Conservation (phyloP, 2,329 filamentous ascomycete genomes). For the Fusarium armeniacum region DNA sequence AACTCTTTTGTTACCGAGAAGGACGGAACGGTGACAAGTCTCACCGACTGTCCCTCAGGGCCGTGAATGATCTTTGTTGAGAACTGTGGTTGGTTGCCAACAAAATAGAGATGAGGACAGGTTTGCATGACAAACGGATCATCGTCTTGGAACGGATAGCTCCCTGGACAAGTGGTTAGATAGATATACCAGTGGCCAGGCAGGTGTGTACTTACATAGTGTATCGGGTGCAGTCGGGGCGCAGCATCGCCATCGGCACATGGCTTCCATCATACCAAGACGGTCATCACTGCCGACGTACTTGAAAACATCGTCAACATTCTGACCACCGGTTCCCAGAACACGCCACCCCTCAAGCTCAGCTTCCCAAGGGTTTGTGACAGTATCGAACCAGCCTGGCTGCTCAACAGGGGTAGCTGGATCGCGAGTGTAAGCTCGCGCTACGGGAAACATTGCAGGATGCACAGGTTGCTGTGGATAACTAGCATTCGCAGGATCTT, state of each 20-base stretch:
- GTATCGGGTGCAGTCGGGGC: conserved; percentile 98
- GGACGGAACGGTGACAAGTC: conserved; percentile 85
- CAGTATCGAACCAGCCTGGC: conserved; percentile 84
- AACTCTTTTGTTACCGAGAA: conserved; percentile 85
- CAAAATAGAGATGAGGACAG: conserved; percentile 93
- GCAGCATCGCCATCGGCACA: conserved; percentile 90
- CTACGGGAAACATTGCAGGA: conserved; percentile 86
- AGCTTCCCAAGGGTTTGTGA: conserved; percentile 94
- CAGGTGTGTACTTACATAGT: conserved; percentile 74
- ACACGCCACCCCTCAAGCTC: conserved; percentile 92
- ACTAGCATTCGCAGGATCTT: conserved; percentile 89
- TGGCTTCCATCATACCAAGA: conserved; percentile 91
- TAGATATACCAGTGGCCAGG: neutral
- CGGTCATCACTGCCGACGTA: conserved; percentile 85
- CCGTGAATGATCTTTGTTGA: conserved; percentile 78
- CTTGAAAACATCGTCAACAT: conserved; percentile 92
- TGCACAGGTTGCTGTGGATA: conserved; percentile 96
- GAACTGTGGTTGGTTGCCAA: conserved; percentile 86
- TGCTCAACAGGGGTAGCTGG: conserved; percentile 58
- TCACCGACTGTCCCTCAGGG: conserved; percentile 76
- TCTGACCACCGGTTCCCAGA: conserved; percentile 90
- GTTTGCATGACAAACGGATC: conserved; percentile 90
- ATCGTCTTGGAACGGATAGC: conserved; percentile 94
- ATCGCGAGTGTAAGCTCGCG: conserved; percentile 75
- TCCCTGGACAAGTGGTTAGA: conserved; percentile 70